Base-by-base conservation (phyloP, 108 stramenopile species). In the Parietichytrium sp. region DNA sequence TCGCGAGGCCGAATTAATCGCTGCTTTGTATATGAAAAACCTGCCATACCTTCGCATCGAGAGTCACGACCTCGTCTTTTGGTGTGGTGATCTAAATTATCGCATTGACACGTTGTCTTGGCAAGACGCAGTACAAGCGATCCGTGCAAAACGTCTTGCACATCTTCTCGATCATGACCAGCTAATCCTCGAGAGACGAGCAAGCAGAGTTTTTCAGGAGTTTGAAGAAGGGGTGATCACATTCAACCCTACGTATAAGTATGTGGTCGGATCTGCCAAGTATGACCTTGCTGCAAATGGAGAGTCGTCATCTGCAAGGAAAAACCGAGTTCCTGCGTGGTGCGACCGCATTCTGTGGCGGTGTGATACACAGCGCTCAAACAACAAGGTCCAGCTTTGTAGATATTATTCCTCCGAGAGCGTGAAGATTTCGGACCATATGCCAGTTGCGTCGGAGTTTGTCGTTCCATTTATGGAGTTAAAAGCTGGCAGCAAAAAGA, bases 91-190 rank as follows among this genome's bases (percentile, higher is more conserved):
- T 31, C 38, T 72, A 18, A 72, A 72, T 1, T 72, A 72, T 23
- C 4, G 55, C 4, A 72, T 72, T 38, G 55, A 72, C 55, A 42
- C 55, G 30, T 72, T 72, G 36, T 72, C 55, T 16, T 72, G 55
- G 55, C 33, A 38, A 31, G 55, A 72, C 8, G 42, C 55, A 23
- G 42, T 72, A 30, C 36, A 72, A 4, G 36, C 42, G 20, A 31
- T 72, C 8, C 55, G 55, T 6, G 36, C 33, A 31, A 72, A 72
- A 18, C 33, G 42, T 18, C 29, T 72, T n/a, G 18, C n/a, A n/a
- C 20, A n/a, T 4, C 55, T 72, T 38, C 33, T 72, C 36, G 55
- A 72, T 30, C 55, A 72, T 23, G 55, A 72, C 55, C 55, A 72
- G 18, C 55, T 72, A n/a, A 72, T 23, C 18, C 23, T 38, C 20